Evolutionary conservation across 2,329 filamentous ascomycete species (phyloP), one percentile per base, ranked within the genome.

Genomic region (Calycina herbarum): DNA sequence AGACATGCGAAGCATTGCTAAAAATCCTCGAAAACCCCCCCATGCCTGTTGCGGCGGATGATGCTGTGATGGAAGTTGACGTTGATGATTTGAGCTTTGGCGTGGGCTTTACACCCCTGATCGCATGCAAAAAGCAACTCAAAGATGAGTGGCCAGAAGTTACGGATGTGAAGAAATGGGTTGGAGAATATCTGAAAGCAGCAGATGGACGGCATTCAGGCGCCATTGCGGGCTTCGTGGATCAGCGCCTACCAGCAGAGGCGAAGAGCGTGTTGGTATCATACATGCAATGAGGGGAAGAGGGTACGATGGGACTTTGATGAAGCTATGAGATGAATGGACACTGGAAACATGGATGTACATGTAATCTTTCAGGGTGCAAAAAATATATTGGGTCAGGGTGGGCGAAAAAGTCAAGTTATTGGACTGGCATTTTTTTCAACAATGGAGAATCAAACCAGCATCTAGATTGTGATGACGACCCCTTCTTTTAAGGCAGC

Each of bases 11-110:
- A 76, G 89, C 91, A n/a, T 83, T 99, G 66, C 85, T 99, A 54
- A 93, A 94, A 72, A 84, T 98, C 15, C 84, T 99, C 7, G 90
- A 94, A 76, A 96, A 97, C 78, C 92, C 94, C 31, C 94, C 94
- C 1, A 80, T 85, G 6, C 80, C 82, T 17, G 86, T 89, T 1
- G 80, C 84, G 42, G 89, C 89, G 65, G 89, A 92, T 69, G 93
- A 96, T 71, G 81, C 92, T 61, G 89, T 96, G 69, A 86, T 88
- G 11, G 95, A 98, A 76, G 89, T 93, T 2, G 94, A 98, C 73
- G 91, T 97, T 31, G 95, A 99, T 73, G 95, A 99, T 76, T 88
- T 97, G 71, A 90, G 92, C 33, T 99, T 99, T 75, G 95, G 95
- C 31, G 89, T 97, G 70, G 94, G 93, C 8, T 99, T 96, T 79